Base-by-base conservation (phyloP, 1,284 basidiomycete species). In the Tilletia indica region DNA sequence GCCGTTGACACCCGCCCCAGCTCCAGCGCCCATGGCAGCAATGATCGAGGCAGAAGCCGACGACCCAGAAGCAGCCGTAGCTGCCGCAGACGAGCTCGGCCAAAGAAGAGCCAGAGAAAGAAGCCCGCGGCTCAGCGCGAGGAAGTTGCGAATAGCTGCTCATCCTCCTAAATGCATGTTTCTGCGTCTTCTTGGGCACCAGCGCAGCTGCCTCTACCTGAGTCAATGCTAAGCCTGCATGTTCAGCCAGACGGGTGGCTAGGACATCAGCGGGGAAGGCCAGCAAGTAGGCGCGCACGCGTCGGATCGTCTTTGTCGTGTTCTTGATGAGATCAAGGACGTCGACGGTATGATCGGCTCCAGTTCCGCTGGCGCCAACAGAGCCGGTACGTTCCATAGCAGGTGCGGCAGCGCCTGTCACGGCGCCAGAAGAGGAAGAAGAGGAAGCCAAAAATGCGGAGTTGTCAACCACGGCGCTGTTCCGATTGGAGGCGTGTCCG, bases 251-350 rank as follows among this genome's bases (percentile, higher is more conserved):
- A 8, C 61, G 61, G 36, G 34, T n/a, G 21, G 47, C 45, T 39
- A 67, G 51, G 34, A 67, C 31, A 14, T 72, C 67, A 8, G 72
- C 71, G 2, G 79, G 79, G 4, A 78, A 70, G 5, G 77, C 74
- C 4, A 80, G 66, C 0, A 80, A 36, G 42, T 77, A 80, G 66
- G 71, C 76, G 16, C 79, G 74, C 9, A 79, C 79, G 8, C 75
- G 74, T 12, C 79, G 73, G 51, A 80, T 73, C 12, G 76, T 75
- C 39, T 72, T 73, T 0, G 76, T 77, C 19, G 77, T 78, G 34
- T 70, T 61, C 16, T 75, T 69, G 14, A 79, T 72, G 8, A 78
- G 54, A 1, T 51, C 25, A 14, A 76, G 63, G 2, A 76, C 34
- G 51, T 76, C 74, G 2, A 70, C 45, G 0, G 58, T 12, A 12